Evolutionary conservation across 2,329 filamentous ascomycete genomes (phyloP), one percentile per base, ranked within the genome.

Genomic region (Arthroderma sp.): DNA sequence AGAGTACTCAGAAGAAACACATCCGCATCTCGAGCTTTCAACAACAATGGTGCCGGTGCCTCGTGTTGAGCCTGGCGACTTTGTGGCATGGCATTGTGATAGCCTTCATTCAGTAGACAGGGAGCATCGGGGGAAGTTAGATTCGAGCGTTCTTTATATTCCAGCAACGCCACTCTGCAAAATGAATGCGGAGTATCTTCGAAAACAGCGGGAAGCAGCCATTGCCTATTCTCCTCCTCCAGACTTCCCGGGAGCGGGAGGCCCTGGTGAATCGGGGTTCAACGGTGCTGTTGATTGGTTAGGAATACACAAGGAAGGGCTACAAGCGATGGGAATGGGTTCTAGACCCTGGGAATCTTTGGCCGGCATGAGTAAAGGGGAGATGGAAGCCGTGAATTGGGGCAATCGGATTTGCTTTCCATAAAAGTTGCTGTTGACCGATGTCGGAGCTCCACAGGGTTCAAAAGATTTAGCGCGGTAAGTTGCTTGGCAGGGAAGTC

Each of bases 111-210:
- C 86, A 0, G 88, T 95, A 0, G 88, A 95, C 65, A 80, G 77
- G 52, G 70, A 80, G 1, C 88, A 95, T 58, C 63, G 63, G 1
- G 89, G 88, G 1, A 70, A 65, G 1, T 63, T 68, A 0, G 88
- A 95, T 61, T 86, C 83, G 0, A 87, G 81, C 53, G 88, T 94
- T 0, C 57, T 95, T 48, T 95, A 95, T 56, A 94, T 95, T 45
- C 87, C 88, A 0, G 80, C 85, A 0, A 91, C 84, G 44, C 87
- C 88, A 0, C 71, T 86, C 29, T 94, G 86, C 0, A 75, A 81
- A 43, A 66, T 70, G 34, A 94, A 91, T 54, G 79, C 82, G 0
- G 64, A 74, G 22, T 91, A 88, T 57, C 68, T 89, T 1, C 71
- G 65, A 1, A 72, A 76, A 10, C 86, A 94, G 65, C 74, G 82